Evolutionary conservation across 2,329 filamentous ascomycete species (phyloP).

Genomic region (Sporothrix curviconia): DNA sequence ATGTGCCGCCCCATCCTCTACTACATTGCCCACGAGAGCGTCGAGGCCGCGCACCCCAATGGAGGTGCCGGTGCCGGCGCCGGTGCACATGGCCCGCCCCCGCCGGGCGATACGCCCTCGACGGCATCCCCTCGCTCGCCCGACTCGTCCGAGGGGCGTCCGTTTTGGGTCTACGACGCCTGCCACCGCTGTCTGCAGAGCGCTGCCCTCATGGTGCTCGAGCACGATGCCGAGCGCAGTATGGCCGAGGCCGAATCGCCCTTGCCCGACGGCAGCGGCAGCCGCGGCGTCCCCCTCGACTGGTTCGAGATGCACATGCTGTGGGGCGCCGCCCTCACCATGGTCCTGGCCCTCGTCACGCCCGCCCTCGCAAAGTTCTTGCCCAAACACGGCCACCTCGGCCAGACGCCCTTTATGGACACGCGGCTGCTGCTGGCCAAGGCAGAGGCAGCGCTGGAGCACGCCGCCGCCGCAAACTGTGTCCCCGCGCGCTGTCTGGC

Average conservation of each 20-base stretch:
- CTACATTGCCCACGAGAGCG: conserved; percentile 1
- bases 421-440: neutral
- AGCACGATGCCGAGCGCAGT: neutral
- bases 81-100: no score
- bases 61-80: neutral
- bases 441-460: neutral
- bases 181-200: neutral
- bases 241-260: neutral
- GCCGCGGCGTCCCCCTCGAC: no score
- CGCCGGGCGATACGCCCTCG: no score
- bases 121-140: neutral
- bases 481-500: neutral
- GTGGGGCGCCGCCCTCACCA: neutral
- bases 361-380: neutral
- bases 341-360: neutral
- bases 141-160: neutral
- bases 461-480: neutral
- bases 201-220: neutral
- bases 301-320: neutral
- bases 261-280: neutral
- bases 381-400: neutral
- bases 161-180: neutral
- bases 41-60: neutral
- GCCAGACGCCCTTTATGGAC: neutral
- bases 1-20: neutral